Evolutionary conservation across 2,329 filamentous ascomycete species (phyloP), one percentile per base, ranked within the genome.

Genomic region (Colletotrichum karsti): DNA sequence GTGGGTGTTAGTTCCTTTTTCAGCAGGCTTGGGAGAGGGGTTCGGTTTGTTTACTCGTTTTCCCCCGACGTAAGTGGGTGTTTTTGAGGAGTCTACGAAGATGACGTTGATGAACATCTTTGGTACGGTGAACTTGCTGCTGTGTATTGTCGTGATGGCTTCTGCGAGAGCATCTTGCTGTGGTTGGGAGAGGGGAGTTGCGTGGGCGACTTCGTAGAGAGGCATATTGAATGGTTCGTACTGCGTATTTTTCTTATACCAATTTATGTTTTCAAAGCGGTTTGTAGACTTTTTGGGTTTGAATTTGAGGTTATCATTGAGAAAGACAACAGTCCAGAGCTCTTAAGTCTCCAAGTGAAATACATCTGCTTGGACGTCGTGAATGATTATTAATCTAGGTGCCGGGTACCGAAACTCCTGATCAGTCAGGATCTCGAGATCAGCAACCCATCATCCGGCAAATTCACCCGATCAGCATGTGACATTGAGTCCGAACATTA

Each of bases 11-110:
- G 3, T 50, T 13, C 0, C 24, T 22, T 8, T 9, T 2, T 12
- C 2, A 15, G 44, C 5, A 6, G 6, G 28, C 9, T 30, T n/a
- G 7, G 10, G 10, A 3, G 0, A 12, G 10, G 0, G 24, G 7
- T n/a, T 0, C 7, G 0, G 13, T 2, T 4, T 2, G 26, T 22
- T n/a, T 26, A 30, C 44, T 22, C 44, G 44, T 28, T 28, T 50
- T 4, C 20, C 44, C 22, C 44, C 44, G 13, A 50, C 22, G 8
- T 28, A 50, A 6, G 44, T 50, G 0, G 44, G 20, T 26, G 15
- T 50, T 12, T 18, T 28, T 50, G 44, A 50, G 22, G 44, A 24
- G 24, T 50, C 44, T 28, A 50, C 20, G 22, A 50, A 50, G 42
- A 46, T 0, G 42, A 46, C 42, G 24, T 46, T 46, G 18, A 50